Conservation (phyloP, 2,329 filamentous ascomycete genomes). For the Knoxdaviesia capensis region DNA sequence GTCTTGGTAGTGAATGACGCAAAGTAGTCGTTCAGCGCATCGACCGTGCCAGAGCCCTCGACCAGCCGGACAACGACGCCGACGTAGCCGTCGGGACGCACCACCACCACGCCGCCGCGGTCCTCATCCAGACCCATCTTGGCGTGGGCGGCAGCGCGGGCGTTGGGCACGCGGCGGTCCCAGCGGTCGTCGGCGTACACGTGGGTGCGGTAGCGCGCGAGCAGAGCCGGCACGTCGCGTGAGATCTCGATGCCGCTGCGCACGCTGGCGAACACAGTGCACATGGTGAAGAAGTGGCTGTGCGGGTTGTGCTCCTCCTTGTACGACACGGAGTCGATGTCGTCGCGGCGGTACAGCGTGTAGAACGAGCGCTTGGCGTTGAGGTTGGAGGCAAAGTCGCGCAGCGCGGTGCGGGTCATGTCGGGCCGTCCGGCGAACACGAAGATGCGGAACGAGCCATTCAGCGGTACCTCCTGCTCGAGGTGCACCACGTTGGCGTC, state of each 20-base stretch:
- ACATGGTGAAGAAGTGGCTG: conserved; percentile 61
- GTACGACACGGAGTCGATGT: conserved; percentile 43
- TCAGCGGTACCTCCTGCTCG: conserved; percentile 75
- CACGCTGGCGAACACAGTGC: conserved; percentile 50
- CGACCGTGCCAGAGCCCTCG: conserved; percentile 59
- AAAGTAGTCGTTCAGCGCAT: conserved; percentile 73
- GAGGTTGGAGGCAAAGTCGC: conserved; percentile 48
- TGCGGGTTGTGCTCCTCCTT: conserved; percentile 77
- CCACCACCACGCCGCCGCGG: conserved; percentile 60
- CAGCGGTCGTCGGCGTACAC: conserved; percentile 73
- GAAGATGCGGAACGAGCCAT: conserved; percentile 74
- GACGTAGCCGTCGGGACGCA: conserved; percentile 75
- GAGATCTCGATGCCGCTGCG: conserved; percentile 54
- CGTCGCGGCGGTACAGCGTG: conserved; percentile 38
- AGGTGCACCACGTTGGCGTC: conserved; percentile 82
- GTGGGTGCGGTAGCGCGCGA: conserved; percentile 61
- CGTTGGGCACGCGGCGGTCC: conserved; percentile 48
- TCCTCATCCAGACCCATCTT: conserved; percentile 68
- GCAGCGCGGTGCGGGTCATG: conserved; percentile 37
- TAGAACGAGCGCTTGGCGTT: conserved; percentile 53
- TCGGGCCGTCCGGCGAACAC: conserved; percentile 55
- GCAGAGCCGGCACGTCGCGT: conserved; percentile 45
- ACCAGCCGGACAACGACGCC: conserved; percentile 53
- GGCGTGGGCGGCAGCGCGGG: conserved; percentile 56
- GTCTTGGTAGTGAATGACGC: conserved; percentile 47